phyloP scores from a whole-genome alignment of 73 alveolate species.

The Paramecium caudatum region DNA sequence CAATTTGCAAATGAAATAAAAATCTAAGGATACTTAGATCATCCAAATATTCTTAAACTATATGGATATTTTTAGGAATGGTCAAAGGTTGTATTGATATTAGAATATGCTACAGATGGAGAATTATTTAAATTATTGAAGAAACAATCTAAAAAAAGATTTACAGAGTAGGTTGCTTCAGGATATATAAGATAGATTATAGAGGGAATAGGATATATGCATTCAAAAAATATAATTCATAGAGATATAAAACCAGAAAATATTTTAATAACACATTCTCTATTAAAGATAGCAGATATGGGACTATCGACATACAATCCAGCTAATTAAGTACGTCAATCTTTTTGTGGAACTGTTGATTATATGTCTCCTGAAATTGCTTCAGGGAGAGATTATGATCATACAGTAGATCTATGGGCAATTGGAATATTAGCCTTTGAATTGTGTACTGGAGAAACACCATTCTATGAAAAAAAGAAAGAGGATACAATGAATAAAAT shows the following conservation, averaged over 20 bases:
- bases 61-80: conserved; percentile 97
- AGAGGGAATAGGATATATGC: conserved; percentile 78
- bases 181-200: conserved; percentile 74
- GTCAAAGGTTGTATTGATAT: conserved; percentile 90
- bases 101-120: conserved; percentile 97
- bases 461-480: conserved; percentile 71
- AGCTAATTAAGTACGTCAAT: conserved; percentile 80
- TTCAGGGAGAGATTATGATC: conserved; percentile 88
- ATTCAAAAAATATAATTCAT: conserved; percentile 77
- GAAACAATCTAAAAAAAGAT: conserved; percentile 69
- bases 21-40: conserved; percentile 91
- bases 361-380: conserved; percentile 97
- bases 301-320: conserved; percentile 73
- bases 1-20: conserved; percentile 95
- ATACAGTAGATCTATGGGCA: conserved; percentile 95
- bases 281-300: conserved; percentile 65
- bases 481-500: conserved; percentile 68
- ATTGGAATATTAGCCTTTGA: conserved; percentile 84
- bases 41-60: conserved; percentile 90
- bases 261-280: conserved; percentile 68
- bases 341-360: conserved; percentile 97
- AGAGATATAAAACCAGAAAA: conserved; percentile 85
- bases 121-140: conserved; percentile 88
- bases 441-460: conserved; percentile 77
- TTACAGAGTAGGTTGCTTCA: conserved; percentile 72